These are phyloP conservation scores for Colletotrichum liriopes DNA, from an alignment of 2,329 filamentous ascomycete species.

Conservation along the genomic window DNA sequence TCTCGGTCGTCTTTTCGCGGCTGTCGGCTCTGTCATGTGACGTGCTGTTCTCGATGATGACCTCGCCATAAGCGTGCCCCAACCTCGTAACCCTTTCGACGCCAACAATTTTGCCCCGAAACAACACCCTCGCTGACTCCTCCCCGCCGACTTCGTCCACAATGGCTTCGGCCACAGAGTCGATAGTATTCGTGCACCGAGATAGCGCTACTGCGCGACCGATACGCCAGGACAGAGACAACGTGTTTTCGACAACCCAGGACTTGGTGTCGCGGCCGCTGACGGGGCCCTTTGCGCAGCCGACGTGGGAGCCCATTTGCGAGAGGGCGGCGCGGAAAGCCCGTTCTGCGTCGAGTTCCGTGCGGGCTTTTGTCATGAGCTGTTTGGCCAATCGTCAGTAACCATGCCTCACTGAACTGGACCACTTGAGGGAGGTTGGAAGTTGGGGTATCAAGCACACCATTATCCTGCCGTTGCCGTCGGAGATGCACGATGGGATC, in stretches of 20 bases:
- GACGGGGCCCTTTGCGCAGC: constrained; percentile 64
- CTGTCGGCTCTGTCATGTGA: neutral
- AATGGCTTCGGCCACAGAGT: constrained; percentile 70
- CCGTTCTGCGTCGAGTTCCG: constrained; percentile 64
- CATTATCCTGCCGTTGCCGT: constrained; percentile 56
- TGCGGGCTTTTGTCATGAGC: constrained; percentile 63
- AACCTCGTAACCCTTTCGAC: constrained; percentile 71
- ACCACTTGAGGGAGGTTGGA: neutral
- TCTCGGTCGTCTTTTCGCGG: constrained; percentile 50
- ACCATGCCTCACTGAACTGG: neutral
- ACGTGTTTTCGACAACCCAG: constrained; percentile 67
- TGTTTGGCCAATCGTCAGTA: neutral
- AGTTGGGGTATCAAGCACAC: constrained; percentile 38
- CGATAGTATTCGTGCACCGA: constrained; percentile 56
- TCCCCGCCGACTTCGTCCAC: constrained; percentile 71
- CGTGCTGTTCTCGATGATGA: constrained; percentile 65
- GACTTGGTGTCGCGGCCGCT: constrained; percentile 64
- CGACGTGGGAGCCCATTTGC: constrained; percentile 70
- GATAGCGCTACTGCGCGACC: constrained; percentile 56
- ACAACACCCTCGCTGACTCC: constrained; percentile 68
- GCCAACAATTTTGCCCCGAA: constrained; percentile 74
- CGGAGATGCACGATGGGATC: constrained; percentile 48
- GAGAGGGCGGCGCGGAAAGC: constrained; percentile 66
- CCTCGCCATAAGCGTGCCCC: constrained; percentile 74
- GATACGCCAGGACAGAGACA: constrained; percentile 52